Base-by-base conservation (phyloP, 2,329 filamentous ascomycete species). In the Gliomastix tumulicola region DNA sequence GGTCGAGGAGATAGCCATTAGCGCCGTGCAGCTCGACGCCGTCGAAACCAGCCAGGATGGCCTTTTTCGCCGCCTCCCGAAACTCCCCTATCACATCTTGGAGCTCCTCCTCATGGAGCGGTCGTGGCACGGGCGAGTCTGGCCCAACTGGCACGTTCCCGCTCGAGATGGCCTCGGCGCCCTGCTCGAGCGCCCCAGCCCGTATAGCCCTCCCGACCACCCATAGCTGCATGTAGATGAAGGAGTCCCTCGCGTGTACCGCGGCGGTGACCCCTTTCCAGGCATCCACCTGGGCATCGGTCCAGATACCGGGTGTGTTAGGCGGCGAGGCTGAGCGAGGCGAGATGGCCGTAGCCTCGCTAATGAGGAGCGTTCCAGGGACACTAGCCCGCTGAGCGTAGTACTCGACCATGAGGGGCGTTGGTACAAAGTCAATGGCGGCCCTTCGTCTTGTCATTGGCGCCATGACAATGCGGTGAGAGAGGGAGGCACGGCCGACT, bases 91-190 rank as follows among this genome's bases (percentile, higher is more conserved):
- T 82, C 41, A 77, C 64, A 6, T 67, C 55, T 42, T 73, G 61
- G 39, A 88, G 87, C 18, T 86, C 81, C 4, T 69, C 59, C 35
- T 74, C 63, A 0, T 71, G 79, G 73, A 88, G 74, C 18, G 69
- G 79, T 36, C 72, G 74, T 3, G 82, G 82, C 5, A 70, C 70
- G 23, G 15, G n/a, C 9, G 20, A 16, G 31, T 15, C 44, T 65
- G 15, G 13, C 7, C 12, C 7, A 4, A 39, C 20, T 9, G 69
- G 30, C 69, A 43, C 38, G 21, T 23, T 28, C 35, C 41, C 40
- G 30, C 30, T 19, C 9, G 37, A 36, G 17, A 32, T 15, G 32
- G 21, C 27, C 33, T 37, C 22, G 25, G 30, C 23, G 15, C 41
- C 41, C 16, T 30, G n/a, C 3, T 59, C 61, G n/a, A n/a, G n/a